phyloP scores from a whole-genome alignment of 169 alveolate species.

The Cryptosporidium sp. region DNA sequence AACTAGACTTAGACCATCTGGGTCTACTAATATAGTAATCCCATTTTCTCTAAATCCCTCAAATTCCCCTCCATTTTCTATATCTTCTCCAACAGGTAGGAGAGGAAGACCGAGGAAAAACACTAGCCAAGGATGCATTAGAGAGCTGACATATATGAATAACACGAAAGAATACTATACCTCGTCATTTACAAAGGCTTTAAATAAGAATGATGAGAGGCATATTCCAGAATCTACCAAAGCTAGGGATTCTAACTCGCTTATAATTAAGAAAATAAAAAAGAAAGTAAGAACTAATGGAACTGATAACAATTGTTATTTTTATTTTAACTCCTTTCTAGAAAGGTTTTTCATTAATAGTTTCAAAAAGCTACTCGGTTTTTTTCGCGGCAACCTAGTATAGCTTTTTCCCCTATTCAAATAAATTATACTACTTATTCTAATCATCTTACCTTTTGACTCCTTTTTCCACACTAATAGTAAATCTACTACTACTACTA shows the following conservation, averaged over 20 bases:
- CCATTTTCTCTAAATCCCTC: background rate
- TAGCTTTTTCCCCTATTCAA: background rate
- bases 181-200: background rate
- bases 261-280: background rate
- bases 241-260: background rate
- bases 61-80: background rate
- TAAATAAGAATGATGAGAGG: background rate
- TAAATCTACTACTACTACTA: background rate
- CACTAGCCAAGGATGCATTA: background rate
- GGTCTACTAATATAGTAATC: background rate
- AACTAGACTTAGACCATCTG: slow-evolving; percentile 48
- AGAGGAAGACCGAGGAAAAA: slow-evolving; percentile 1
- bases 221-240: background rate
- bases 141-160: background rate
- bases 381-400: background rate
- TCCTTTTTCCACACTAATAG: background rate
- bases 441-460: background rate
- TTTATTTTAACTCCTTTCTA: background rate
- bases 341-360: background rate
- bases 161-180: background rate
- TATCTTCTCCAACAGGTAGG: background rate
- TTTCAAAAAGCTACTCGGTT: background rate
- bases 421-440: background rate
- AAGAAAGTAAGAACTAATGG: background rate
- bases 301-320: background rate